Base-by-base conservation (phyloP, 176 grass and related monocot species). In the Rhynchospora breviuscula region DNA sequence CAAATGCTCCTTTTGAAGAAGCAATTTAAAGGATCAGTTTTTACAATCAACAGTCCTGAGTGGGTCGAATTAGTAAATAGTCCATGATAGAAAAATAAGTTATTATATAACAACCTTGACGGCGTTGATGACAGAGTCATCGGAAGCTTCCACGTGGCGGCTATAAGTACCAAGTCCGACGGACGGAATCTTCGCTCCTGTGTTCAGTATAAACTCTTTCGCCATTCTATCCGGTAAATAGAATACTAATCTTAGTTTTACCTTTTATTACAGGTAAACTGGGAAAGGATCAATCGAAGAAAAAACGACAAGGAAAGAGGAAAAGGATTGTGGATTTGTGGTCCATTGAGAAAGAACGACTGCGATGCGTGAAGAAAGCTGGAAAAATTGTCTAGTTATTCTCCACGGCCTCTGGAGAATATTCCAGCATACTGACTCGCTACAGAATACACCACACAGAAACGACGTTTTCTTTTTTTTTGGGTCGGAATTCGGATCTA, bases 101-200 rank as follows among this genome's bases (percentile, higher is more conserved):
- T 56, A 81, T 29, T 48, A 8, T 1, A 46, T 8, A 0, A 10
- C 12, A 67, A 97, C 94, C 86, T 92, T 92, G 77, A 94, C 85
- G 65, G 92, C 90, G 11, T 79, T 80, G 76, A 81, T 31, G 56
- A 97, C 49, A 11, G 84, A 85, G 65, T 92, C 86, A 65, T 57
- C 65, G 85, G 94, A 90, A 84, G 84, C 49, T 26, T 90, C 87
- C 26, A 83, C 57, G 62, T 69, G 81, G 48, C 90, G 85, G 80
- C 91, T 89, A 80, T 88, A 97, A 62, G 94, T 94, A 58, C 90
- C 92, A 46, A 97, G 88, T 5, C 92, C 94, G 21, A 97, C 87
- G 2, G 94, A 94, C 23, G 92, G 92, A 53, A 97, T 89, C 83
- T 84, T 88, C 2, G 90, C 94, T 18, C 90, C 92, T 7, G 90